Percentiles rank a stretch among this genome's conserved stretches.
These are phyloP conservation scores for Termitomyces sp. DNA, from an alignment of 768 basidiomycete species.

Conservation along the genomic window DNA sequence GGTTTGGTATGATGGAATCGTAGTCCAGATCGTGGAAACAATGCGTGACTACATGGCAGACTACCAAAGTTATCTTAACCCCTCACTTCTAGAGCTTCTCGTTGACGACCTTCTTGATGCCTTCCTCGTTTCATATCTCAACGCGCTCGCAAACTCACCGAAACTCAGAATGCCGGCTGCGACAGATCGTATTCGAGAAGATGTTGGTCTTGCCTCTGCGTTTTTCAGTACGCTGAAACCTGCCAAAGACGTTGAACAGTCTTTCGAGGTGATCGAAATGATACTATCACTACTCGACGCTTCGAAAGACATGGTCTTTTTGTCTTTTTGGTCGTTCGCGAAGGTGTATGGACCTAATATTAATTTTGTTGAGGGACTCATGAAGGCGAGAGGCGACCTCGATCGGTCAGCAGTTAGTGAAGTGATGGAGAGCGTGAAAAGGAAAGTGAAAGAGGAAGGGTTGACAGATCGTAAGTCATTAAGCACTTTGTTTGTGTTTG, in stretches of 20 bases:
- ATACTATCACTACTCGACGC: conserved; percentile 78
- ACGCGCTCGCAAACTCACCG: conserved; percentile 75
- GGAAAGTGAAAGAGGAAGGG: conserved; percentile 89
- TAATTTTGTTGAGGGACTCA: conserved; percentile 83
- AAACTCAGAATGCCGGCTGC: conserved; percentile 85
- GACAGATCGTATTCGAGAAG: conserved; percentile 75
- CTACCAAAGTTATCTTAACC: conserved; percentile 87
- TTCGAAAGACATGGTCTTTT: conserved; percentile 82
- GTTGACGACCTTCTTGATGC: conserved; percentile 89
- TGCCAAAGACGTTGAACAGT: conserved; percentile 70
- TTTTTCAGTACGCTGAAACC: conserved; percentile 81
- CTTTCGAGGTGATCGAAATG: conserved; percentile 85
- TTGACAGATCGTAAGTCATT: conserved; percentile 72
- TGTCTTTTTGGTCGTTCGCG: conserved; percentile 93
- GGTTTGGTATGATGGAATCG: conserved; percentile 86
- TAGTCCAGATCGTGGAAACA: conserved; percentile 88
- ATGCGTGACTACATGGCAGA: conserved; percentile 97
- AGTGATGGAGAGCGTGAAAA: conserved; percentile 89
- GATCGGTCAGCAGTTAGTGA: conserved; percentile 85
- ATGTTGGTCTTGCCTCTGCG: conserved; percentile 68
- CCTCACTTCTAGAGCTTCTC: conserved; percentile 84
- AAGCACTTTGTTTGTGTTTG: background rate
- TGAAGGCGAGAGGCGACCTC: conserved; percentile 86
- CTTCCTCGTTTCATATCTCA: conserved; percentile 88
- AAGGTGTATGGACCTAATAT: conserved; percentile 91